Evolutionary conservation across 371 early-diverging fungal genomes (phyloP).

Genomic region (Syncephalastrum racemosum): DNA sequence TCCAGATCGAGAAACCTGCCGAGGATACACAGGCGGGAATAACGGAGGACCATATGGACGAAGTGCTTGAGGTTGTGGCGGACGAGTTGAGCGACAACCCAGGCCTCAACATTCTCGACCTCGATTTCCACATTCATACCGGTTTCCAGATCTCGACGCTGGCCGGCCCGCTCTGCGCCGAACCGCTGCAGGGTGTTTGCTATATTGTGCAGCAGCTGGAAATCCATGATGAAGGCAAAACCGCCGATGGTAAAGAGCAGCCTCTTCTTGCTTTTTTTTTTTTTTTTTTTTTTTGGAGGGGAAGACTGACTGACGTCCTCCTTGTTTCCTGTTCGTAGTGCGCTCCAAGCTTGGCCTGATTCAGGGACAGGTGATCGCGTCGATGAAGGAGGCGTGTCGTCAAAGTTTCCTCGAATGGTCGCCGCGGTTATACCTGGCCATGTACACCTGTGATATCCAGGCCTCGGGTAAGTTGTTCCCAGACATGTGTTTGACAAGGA

Average conservation of each 20-base stretch:
- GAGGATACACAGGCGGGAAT: constrained; percentile 15
- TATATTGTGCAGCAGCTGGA: constrained; percentile 79
- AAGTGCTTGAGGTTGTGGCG: constrained; percentile 36
- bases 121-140: constrained; percentile 79
- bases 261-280: neutral
- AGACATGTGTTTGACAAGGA: neutral
- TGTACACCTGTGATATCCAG: constrained; percentile 95
- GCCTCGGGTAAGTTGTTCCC: constrained; percentile 59
- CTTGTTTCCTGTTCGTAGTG: constrained; percentile 22
- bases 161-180: constrained; percentile 92
- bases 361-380: constrained; percentile 88
- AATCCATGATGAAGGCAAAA: constrained; percentile 35
- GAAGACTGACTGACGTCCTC: neutral
- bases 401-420: constrained; percentile 92
- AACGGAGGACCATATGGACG: constrained; percentile 30
- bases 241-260: constrained; percentile 20
- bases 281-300: neutral
- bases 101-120: constrained; percentile 51
- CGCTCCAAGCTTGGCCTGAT: constrained; percentile 55
- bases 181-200: constrained; percentile 90
- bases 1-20: constrained; percentile 25
- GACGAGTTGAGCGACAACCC: constrained; percentile 6
- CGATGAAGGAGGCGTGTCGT: constrained; percentile 80
- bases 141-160: constrained; percentile 95
- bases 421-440: constrained; percentile 91